phyloP scores from a whole-genome alignment of 805 yeast genomes.

The Kregervanrija pseudodelftensis region DNA sequence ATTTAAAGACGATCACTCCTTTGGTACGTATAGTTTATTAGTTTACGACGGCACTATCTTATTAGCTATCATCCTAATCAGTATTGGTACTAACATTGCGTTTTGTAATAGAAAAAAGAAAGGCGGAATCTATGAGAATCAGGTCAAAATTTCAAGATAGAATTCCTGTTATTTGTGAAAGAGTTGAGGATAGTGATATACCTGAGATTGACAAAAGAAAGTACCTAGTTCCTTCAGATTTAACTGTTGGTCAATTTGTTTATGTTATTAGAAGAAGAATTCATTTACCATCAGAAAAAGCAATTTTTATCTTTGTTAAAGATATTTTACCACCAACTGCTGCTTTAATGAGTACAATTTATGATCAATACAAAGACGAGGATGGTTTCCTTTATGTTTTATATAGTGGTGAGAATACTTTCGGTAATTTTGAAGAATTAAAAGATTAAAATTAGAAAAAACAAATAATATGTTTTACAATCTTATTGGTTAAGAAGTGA shows the following conservation, averaged over 20 bases:
- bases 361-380: constrained; percentile 95
- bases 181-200: constrained; percentile 92
- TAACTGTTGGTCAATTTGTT: constrained; percentile 96
- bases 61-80: not conserved
- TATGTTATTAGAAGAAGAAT: constrained; percentile 96
- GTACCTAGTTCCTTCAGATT: constrained; percentile 91
- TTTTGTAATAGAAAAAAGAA: constrained; percentile 61
- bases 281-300: constrained; percentile 93
- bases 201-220: constrained; percentile 96
- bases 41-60: too few species aligned
- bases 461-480: not conserved
- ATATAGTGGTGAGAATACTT: constrained; percentile 96
- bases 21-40: constrained; percentile 48
- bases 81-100: constrained; percentile 1
- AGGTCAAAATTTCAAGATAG: constrained; percentile 84
- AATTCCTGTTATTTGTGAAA: constrained; percentile 95
- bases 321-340: constrained; percentile 98
- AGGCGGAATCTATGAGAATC: constrained; percentile 90
- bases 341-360: constrained; percentile 88
- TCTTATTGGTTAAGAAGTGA: not conserved
- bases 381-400: constrained; percentile 95
- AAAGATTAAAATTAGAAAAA: not conserved
- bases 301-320: constrained; percentile 93
- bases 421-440: constrained; percentile 47
- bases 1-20: constrained; percentile 92